Evolutionary conservation across 2,329 filamentous ascomycete genomes (phyloP).

Genomic region (Trichoderma sp.): DNA sequence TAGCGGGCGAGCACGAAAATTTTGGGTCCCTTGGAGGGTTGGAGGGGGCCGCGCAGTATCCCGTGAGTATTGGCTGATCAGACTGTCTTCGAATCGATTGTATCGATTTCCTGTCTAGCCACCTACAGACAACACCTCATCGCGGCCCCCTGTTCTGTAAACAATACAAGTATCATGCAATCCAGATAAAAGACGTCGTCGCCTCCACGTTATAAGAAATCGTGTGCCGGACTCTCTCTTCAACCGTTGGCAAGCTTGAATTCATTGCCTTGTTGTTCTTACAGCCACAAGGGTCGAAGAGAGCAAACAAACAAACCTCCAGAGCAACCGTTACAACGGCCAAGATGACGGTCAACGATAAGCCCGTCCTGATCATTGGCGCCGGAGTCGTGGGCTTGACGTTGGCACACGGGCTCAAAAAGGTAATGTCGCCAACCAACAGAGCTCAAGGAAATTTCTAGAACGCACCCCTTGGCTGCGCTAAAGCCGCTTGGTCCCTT

Average conservation of each 20-base stretch:
- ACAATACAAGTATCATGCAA: background rate
- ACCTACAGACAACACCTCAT: background rate
- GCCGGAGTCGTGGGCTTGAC: constrained; percentile 45
- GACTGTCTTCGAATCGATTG: background rate
- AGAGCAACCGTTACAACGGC: background rate
- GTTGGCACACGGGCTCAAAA: constrained; percentile 44
- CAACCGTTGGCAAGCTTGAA: background rate
- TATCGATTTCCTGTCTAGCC: background rate
- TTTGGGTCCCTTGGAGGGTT: background rate
- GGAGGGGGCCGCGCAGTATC: background rate
- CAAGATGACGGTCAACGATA: constrained; percentile 23
- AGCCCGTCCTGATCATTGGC: constrained; percentile 44
- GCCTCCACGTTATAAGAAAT: background rate
- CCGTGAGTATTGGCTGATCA: background rate
- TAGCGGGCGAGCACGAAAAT: background rate
- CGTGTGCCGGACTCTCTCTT: background rate
- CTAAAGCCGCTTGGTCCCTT: background rate
- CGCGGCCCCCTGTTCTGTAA: background rate
- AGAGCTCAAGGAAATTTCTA: background rate
- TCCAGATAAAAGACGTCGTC: background rate
- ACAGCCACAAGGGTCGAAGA: background rate
- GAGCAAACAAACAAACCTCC: background rate
- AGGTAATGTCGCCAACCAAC: constrained; percentile 33
- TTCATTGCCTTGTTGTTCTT: background rate
- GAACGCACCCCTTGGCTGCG: background rate